Conservation (phyloP, 495 filamentous ascomycete species). For the Wilcoxina mikolae region DNA sequence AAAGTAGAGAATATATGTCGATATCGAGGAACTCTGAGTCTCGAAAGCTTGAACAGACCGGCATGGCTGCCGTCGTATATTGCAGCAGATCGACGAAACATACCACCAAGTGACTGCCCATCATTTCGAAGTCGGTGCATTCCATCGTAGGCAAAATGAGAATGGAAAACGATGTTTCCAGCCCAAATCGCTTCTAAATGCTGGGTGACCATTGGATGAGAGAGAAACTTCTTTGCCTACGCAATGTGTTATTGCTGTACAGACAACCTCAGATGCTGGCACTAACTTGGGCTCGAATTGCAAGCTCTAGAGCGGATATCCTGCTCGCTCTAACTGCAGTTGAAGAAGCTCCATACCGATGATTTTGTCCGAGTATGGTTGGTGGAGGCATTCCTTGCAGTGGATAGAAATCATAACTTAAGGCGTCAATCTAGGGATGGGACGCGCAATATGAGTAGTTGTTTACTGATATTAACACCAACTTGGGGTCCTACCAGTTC, state of each 20-base stretch:
- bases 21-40: constrained; percentile 78
- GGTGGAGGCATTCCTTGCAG: constrained; percentile 52
- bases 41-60: constrained; percentile 76
- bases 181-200: constrained; percentile 94
- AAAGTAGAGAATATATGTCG: constrained; percentile 74
- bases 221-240: constrained; percentile 73
- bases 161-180: constrained; percentile 83
- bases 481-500: constrained; percentile 42
- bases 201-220: constrained; percentile 78
- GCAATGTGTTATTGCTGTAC: not conserved
- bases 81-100: constrained; percentile 56
- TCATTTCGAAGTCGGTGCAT: constrained; percentile 44
- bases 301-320: constrained; percentile 78
- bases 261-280: not conserved
- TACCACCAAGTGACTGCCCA: constrained; percentile 29
- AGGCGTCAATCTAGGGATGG: constrained; percentile 49
- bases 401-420: constrained; percentile 89
- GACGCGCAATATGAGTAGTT: no score
- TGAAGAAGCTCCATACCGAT: constrained; percentile 21
- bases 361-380: not conserved
- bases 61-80: constrained; percentile 85
- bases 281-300: constrained; percentile 52
- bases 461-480: no score
- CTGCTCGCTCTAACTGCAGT: constrained; percentile 32
- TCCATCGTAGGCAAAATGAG: constrained; percentile 68